These are phyloP conservation scores for Lasiodiplodia gonubiensis DNA, from an alignment of 2,329 filamentous ascomycete genomes.

Conservation along the genomic window DNA sequence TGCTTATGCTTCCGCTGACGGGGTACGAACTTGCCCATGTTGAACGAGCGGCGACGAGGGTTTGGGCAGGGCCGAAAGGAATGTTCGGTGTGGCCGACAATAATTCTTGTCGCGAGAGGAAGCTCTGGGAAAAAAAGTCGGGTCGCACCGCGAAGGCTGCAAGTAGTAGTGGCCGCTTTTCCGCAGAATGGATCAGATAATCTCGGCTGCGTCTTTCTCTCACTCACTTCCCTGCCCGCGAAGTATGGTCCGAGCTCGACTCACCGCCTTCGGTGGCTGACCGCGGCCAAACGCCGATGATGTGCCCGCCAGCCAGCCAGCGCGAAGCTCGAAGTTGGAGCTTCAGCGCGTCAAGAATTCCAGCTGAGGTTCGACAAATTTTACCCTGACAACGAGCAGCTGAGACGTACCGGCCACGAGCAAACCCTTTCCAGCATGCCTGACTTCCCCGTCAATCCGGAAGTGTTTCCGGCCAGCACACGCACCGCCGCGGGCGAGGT, in stretches of 20 bases:
- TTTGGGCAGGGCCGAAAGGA: background rate
- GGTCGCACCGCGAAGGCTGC: background rate
- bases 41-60: slow-evolving; percentile 14
- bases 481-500: slow-evolving; percentile 64
- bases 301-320: background rate
- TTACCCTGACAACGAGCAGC: background rate
- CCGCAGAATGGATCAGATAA: rapidly evolving
- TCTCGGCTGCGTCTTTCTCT: background rate
- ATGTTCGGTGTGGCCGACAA: slow-evolving; percentile 4
- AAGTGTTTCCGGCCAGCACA: slow-evolving; percentile 72
- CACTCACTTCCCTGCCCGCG: background rate
- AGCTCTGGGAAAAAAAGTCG: slow-evolving; percentile 25
- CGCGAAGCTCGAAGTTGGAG: background rate
- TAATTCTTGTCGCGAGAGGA: slow-evolving; percentile 1
- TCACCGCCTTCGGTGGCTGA: slow-evolving; percentile 18
- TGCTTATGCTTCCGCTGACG: slow-evolving; percentile 67
- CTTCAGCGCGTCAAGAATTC: background rate
- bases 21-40: slow-evolving; percentile 53
- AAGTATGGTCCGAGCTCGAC: background rate
- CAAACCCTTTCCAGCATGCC: background rate
- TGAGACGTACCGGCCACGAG: background rate
- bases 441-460: slow-evolving; percentile 36
- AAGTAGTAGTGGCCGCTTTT: background rate
- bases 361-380: background rate
- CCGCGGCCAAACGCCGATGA: slow-evolving; percentile 4